Evolutionary conservation across 805 yeast genomes (phyloP).

Genomic region (Hanseniaspora occidentalis): DNA sequence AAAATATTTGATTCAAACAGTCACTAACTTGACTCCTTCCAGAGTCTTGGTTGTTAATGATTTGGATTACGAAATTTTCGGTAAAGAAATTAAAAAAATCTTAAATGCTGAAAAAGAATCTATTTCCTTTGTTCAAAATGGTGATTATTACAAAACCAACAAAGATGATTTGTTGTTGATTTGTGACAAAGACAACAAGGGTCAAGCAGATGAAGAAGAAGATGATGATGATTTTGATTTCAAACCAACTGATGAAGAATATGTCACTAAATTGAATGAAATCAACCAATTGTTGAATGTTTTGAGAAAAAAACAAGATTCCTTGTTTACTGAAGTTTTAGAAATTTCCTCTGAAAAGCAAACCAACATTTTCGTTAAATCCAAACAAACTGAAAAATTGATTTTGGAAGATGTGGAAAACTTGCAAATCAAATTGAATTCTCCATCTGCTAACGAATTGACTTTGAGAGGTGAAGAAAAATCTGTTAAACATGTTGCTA

Average conservation of each 20-base stretch:
- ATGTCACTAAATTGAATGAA: constrained; percentile 37
- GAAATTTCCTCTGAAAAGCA: constrained; percentile 45
- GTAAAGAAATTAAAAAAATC: constrained; percentile 17
- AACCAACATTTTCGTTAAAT: constrained; percentile 21
- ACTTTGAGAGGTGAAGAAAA: constrained; percentile 56
- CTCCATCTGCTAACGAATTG: constrained; percentile 39
- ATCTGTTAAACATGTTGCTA: constrained; percentile 36
- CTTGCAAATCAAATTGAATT: constrained; percentile 37
- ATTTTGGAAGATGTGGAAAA: constrained; percentile 26
- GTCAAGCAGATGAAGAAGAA: constrained; percentile 15
- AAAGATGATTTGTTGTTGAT: constrained; percentile 41
- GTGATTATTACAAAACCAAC: constrained; percentile 32
- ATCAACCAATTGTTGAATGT: constrained; percentile 42
- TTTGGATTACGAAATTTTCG: constrained; percentile 38
- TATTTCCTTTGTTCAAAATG: constrained; percentile 49
- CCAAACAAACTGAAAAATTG: constrained; percentile 13
- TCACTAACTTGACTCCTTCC: constrained; percentile 61
- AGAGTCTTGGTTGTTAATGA: constrained; percentile 47
- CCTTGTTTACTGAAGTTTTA: constrained; percentile 39
- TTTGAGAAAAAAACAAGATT: constrained; percentile 45
- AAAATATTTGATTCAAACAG: constrained; percentile 56
- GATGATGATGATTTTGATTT: constrained; percentile 47
- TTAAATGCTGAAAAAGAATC: constrained; percentile 22
- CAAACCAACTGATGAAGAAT: constrained; percentile 53
- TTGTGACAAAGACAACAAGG: constrained; percentile 1